Conservation (phyloP, 768 basidiomycete genomes). For the Suillus weaverae region DNA sequence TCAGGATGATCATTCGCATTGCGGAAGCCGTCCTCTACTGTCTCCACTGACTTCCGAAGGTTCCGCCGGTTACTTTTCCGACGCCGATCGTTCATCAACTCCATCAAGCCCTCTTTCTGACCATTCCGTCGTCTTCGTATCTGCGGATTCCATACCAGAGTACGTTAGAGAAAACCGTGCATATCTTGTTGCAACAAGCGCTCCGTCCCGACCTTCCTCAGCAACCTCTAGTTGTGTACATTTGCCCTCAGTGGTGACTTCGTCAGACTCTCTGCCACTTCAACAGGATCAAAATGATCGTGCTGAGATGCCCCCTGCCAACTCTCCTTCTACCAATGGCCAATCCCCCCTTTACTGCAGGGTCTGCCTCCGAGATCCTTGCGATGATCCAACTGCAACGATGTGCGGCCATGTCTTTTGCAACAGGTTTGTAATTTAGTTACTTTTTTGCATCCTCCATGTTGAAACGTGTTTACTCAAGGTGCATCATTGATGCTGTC, state of each 20-base stretch:
- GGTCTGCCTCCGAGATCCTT: constrained; percentile 47
- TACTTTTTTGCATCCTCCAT: constrained; percentile 5
- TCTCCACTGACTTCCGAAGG: not conserved
- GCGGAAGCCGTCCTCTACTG: not conserved
- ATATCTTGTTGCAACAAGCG: constrained; percentile 31
- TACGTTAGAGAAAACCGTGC: constrained; percentile 33
- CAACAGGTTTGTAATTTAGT: constrained; percentile 40
- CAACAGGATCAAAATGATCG: constrained; percentile 1
- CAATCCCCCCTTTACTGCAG: constrained; percentile 46
- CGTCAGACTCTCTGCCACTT: constrained; percentile 21
- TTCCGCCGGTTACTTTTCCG: not conserved
- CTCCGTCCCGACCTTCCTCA: constrained; percentile 22
- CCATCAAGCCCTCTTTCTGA: constrained; percentile 15
- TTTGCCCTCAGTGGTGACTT: constrained; percentile 25
- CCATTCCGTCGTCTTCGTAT: constrained; percentile 30
- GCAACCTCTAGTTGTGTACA: constrained; percentile 14
- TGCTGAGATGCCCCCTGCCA: not conserved
- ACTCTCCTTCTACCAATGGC: not conserved
- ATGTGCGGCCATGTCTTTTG: constrained; percentile 69
- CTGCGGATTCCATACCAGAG: constrained; percentile 30
- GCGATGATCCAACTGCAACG: constrained; percentile 54
- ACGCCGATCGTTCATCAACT: not conserved
- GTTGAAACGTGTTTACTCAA: constrained; percentile 19
- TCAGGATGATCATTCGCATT: not conserved
- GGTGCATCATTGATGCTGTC: constrained; percentile 55